Base-by-base conservation (phyloP, 148 eudicot genomes). In the Fallopia convolvulus region DNA sequence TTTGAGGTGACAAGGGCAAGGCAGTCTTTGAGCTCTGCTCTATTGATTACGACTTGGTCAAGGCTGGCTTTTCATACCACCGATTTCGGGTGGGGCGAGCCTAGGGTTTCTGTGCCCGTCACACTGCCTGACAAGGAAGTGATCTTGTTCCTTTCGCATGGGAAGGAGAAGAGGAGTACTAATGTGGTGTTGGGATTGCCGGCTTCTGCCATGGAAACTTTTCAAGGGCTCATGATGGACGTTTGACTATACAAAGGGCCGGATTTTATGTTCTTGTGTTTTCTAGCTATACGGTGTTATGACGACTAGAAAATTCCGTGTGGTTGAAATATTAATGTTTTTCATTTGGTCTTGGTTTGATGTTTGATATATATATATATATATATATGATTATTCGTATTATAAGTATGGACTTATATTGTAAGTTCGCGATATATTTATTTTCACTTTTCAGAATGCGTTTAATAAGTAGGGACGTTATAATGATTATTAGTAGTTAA, bases 51-150 rank as follows among this genome's bases (percentile, higher is more conserved):
- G 0, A 84, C 87, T n/a, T 88, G 91, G 90, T 84, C 88, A 23
- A 84, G 88, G 46, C 72, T 88, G 78, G 77, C 83, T 3, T 85
- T 88, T 5, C 84, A 88, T 30, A 78, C 84, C 5, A 83, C 89
- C 4, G 91, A 88, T 72, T 88, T 88, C 33, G 91, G 91, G 52
- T 88, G 91, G 91, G 91, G 91, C 3, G 84, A 80, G 33, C 90
- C 90, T 10, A 55, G 72, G 3, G 3, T 88, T 6, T 82, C 85
- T 3, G 88, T 84, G 0, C 91, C 89, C 4, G 90, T 82, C 1
- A 68, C 75, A 0, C 17, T 77, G n/a, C 79, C 79, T 6, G 79
- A 77, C 23, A 68, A 70, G 50, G 79, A 77, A 33, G 79, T 77
- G 5, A 70, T 68, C 44, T 32, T 85, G 70, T 87, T 87, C 56